These are phyloP conservation scores for Panellus pusillus DNA, from an alignment of 768 basidiomycete genomes.

Conservation along the genomic window DNA sequence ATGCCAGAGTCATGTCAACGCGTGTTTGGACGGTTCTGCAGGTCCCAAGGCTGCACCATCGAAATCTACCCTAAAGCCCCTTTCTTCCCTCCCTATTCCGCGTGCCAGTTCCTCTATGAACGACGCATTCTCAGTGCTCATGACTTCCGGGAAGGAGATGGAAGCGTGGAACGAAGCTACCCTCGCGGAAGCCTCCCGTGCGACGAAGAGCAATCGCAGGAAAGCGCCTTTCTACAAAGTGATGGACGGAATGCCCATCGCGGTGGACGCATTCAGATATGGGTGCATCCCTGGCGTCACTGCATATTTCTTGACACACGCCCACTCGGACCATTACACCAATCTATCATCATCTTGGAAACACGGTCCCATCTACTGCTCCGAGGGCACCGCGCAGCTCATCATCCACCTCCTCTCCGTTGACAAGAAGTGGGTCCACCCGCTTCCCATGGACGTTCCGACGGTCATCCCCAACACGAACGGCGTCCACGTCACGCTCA, in stretches of 20 bases:
- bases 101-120: conserved; percentile 17
- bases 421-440: conserved; percentile 84
- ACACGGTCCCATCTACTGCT: conserved; percentile 94
- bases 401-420: conserved; percentile 91
- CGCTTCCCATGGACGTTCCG: conserved; percentile 78
- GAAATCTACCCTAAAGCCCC: conserved; percentile 23
- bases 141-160: conserved; percentile 82
- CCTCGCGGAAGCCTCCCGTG: conserved; percentile 47
- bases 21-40: conserved; percentile 51
- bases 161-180: conserved; percentile 85
- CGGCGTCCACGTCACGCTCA: conserved; percentile 86
- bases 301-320: conserved; percentile 93
- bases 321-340: conserved; percentile 97
- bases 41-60: conserved; percentile 17
- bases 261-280: conserved; percentile 96
- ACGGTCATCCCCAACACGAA: conserved; percentile 77
- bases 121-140: conserved; percentile 77
- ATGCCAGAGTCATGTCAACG: conserved; percentile 54
- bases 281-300: conserved; percentile 86
- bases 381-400: conserved; percentile 87
- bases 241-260: conserved; percentile 94
- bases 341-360: conserved; percentile 88
- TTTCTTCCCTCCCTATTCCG: conserved; percentile 23
- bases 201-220: conserved; percentile 53
- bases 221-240: conserved; percentile 96